phyloP scores from a whole-genome alignment of 2,329 filamentous ascomycete species.

The Grosmannia clavigera region DNA sequence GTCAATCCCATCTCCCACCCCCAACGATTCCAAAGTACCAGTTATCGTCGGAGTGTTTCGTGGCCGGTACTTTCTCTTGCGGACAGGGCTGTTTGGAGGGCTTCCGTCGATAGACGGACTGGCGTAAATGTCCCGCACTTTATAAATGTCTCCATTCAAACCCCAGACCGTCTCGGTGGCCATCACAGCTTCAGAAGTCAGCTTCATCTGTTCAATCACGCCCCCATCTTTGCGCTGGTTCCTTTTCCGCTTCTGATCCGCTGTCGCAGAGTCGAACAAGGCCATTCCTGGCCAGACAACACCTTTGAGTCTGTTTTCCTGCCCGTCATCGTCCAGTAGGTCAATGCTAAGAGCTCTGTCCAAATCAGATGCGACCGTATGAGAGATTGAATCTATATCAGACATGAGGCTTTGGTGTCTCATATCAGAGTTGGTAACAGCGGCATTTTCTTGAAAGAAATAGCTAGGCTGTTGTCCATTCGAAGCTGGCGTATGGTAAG shows the following conservation, averaged over 20 bases:
- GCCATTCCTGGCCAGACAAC: slow-evolving; percentile 67
- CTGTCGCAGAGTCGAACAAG: slow-evolving; percentile 67
- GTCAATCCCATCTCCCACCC: background rate
- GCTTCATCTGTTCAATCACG: slow-evolving; percentile 54
- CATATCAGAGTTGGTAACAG: background rate
- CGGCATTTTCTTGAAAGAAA: slow-evolving; percentile 1
- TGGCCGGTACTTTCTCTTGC: slow-evolving; percentile 8
- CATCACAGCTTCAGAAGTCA: slow-evolving; percentile 50
- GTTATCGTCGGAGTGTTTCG: background rate
- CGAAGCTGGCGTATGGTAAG: slow-evolving; percentile 14
- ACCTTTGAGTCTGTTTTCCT: slow-evolving; percentile 51
- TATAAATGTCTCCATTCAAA: slow-evolving; percentile 34
- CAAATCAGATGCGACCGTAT: slow-evolving; percentile 16
- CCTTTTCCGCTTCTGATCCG: slow-evolving; percentile 58
- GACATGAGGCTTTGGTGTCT: slow-evolving; percentile 17
- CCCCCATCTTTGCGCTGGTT: slow-evolving; percentile 69
- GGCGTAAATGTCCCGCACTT: slow-evolving; percentile 47
- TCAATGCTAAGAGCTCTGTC: slow-evolving; percentile 1
- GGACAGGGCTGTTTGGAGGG: slow-evolving; percentile 27
- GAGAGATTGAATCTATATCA: slow-evolving; percentile 16
- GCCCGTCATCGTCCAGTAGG: slow-evolving; percentile 15
- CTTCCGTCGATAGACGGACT: slow-evolving; percentile 39
- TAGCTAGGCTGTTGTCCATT: slow-evolving; percentile 10
- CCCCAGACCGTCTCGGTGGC: slow-evolving; percentile 54
- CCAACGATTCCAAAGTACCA: background rate